A percentile compares a stretch with the other conserved stretches of the same genome.
Conservation (phyloP, 1,284 basidiomycete species). For the Hymenochaete sp. region DNA sequence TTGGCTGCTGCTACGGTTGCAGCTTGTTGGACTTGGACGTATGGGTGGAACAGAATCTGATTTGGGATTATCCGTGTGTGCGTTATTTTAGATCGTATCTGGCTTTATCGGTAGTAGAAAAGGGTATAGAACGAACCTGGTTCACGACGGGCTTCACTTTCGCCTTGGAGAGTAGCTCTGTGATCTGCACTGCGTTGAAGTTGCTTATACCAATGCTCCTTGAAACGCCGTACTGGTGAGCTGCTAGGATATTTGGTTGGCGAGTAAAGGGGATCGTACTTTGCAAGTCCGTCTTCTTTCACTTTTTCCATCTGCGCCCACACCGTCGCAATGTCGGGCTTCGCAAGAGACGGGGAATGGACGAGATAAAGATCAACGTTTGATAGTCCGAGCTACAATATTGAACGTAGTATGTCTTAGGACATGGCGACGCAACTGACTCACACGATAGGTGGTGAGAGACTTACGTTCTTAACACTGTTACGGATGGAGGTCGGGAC, state of each 20-base stretch:
- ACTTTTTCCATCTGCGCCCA: slow-evolving; percentile 59
- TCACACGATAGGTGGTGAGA: too few relatives aligned
- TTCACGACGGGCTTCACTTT: slow-evolving; percentile 61
- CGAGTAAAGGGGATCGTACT: slow-evolving; percentile 29
- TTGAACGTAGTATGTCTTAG: not conserved
- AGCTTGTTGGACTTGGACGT: slow-evolving; percentile 49
- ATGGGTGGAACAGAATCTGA: slow-evolving; percentile 61
- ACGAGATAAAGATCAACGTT: slow-evolving; percentile 70
- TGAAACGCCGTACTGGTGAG: not conserved
- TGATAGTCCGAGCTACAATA: slow-evolving; percentile 45
- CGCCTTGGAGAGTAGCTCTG: slow-evolving; percentile 45
- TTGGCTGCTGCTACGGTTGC: slow-evolving; percentile 49
- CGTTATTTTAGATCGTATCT: slow-evolving; percentile 24
- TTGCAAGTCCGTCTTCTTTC: slow-evolving; percentile 47
- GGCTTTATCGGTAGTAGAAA: not conserved
- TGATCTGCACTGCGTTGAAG: slow-evolving; percentile 48
- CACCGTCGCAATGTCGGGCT: slow-evolving; percentile 44
- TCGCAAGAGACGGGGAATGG: slow-evolving; percentile 43
- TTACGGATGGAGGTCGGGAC: slow-evolving; percentile 46
- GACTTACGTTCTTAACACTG: slow-evolving; percentile 46
- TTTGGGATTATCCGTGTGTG: slow-evolving; percentile 27
- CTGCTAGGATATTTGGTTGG: not conserved
- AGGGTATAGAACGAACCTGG: slow-evolving; percentile 37
- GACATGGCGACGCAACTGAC: too few relatives aligned
- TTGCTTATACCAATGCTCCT: slow-evolving; percentile 76